These are phyloP conservation scores for Alternaria sp. DNA, from an alignment of 2,329 filamentous ascomycete species.

Conservation along the genomic window DNA sequence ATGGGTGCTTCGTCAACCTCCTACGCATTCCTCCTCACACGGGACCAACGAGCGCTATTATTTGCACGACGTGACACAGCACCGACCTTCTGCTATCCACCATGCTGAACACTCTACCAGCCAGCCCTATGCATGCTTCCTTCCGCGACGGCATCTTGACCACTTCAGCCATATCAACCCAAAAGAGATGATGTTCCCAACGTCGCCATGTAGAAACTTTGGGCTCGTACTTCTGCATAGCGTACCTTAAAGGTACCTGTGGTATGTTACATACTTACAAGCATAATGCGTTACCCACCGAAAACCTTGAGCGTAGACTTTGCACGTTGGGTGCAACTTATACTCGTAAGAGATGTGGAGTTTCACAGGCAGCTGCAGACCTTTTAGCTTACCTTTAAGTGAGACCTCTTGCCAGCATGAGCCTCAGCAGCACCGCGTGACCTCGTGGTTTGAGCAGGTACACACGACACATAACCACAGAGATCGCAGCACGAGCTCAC, in stretches of 20 bases:
- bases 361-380: constrained; percentile 17
- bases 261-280: background rate
- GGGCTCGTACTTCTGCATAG: background rate
- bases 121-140: background rate
- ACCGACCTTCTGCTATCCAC: background rate
- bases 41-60: background rate
- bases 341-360: background rate
- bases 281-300: background rate
- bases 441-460: constrained; percentile 29
- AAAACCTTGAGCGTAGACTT: background rate
- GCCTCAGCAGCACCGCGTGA: constrained; percentile 36
- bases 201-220: background rate
- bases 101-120: background rate
- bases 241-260: background rate
- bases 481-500: constrained; percentile 39
- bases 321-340: background rate
- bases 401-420: constrained; percentile 38
- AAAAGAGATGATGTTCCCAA: background rate
- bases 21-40: background rate
- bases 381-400: constrained; percentile 14
- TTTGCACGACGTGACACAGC: no score
- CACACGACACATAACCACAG: constrained; percentile 28
- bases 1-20: constrained; percentile 3
- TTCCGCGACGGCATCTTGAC: background rate
- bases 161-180: background rate